Evolutionary conservation across 495 filamentous ascomycete species (phyloP), one percentile per base, ranked within the genome.

Genomic region (Halenospora varia): DNA sequence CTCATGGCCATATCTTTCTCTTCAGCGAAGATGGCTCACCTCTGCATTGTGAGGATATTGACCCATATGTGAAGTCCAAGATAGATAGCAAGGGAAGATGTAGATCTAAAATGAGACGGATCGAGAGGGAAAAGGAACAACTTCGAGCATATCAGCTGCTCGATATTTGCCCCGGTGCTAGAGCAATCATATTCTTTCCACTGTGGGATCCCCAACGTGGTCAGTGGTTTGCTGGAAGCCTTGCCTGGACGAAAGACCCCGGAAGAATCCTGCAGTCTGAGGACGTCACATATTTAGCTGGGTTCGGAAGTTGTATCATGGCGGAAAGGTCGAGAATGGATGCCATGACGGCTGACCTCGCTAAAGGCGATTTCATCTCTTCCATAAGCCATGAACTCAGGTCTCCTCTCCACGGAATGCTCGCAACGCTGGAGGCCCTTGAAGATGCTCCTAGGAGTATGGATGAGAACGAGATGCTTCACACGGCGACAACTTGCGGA

Each of bases 351-450:
- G 71, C 70, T 10, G 71, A 70, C 46, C 71, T 68, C 24, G 68
- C 74, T 10, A 90, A 91, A 62, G 78, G 79, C 1, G 83, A 86
- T 53, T 84, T 90, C 53, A 82, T 91, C 35, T 83, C 82, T 0
- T 88, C 84, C 3, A 77, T 91, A 26, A 87, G 82, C 44, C 89
- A 94, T 64, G 89, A 94, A 64, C 74, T 93, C 10, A 77, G 88
- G 2, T 86, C 82, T 20, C 89, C 89, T 1, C 70, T 94, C 8
- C 72, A 80, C 41, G 82, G 80, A 2, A 59, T 82, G 23, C 65
- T 83, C 18, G 77, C 85, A 0, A 84, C 80, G 39, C 81, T 81
- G 2, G 88, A 93, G 62, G 82, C 92, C 55, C 64, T 91, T 3
- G 71, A 78, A 19, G 77, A 80, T 10, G 83, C 55, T 77, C 74